A percentile compares a stretch with the other conserved stretches of the same genome.
These are phyloP conservation scores for Gracilaria domingensis DNA, from an alignment of 23 red algal genomes.

Conservation along the genomic window DNA sequence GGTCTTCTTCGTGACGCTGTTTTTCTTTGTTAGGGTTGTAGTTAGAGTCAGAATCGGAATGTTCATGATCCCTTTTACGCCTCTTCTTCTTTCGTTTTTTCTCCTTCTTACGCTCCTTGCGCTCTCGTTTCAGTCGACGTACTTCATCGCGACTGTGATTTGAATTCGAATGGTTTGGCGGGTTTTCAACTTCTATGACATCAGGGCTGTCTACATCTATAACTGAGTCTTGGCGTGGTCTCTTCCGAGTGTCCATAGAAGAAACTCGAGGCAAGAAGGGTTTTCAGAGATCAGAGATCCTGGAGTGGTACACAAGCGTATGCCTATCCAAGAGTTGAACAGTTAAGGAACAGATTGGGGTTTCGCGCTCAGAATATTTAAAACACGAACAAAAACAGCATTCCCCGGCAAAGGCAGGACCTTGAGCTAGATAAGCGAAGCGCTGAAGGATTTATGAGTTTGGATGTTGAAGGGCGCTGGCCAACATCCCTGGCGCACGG, in stretches of 20 bases:
- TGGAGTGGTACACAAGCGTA: neutral
- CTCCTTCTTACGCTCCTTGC: conserved; percentile 52
- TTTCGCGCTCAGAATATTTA: neutral
- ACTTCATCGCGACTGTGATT: conserved; percentile 37
- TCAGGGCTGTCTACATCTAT: conserved; percentile 48
- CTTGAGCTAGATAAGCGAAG: neutral
- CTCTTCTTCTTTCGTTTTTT: conserved; percentile 62
- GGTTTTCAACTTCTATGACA: conserved; percentile 17
- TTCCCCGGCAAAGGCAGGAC: neutral
- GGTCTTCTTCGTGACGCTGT: neutral
- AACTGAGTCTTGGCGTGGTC: conserved; percentile 20
- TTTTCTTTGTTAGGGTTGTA: conserved; percentile 40
- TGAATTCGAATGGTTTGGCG: conserved; percentile 9
- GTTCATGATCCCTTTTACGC: neutral
- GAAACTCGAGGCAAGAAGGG: neutral
- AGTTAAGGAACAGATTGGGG: neutral
- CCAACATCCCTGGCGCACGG: neutral
- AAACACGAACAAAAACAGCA: neutral
- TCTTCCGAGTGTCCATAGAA: conserved; percentile 32
- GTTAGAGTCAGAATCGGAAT: conserved; percentile 42
- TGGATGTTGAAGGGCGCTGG: neutral
- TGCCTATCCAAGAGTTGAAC: neutral
- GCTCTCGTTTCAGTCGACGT: conserved; percentile 42
- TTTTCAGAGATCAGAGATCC: conserved; percentile 18
- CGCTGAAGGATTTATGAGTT: neutral